These are phyloP conservation scores for Acer campestre DNA, from an alignment of 345 rosid species.

Conservation along the genomic window DNA sequence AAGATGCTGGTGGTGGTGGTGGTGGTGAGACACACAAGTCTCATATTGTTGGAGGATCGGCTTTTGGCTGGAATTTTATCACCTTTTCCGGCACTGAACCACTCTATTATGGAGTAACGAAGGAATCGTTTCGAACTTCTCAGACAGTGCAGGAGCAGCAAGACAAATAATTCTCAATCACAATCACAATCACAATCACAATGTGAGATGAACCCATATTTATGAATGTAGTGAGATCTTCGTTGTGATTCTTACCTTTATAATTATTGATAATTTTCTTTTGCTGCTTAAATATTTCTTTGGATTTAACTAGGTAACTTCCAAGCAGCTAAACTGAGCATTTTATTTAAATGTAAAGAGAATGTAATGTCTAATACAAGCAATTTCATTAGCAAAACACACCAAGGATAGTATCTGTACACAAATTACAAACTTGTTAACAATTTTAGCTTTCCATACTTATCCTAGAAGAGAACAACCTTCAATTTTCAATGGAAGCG, in stretches of 20 bases:
- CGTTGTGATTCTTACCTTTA: neutral
- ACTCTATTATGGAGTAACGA: constrained; percentile 66
- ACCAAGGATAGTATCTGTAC: constrained; percentile 26
- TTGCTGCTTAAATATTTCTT: neutral
- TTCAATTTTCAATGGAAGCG: constrained; percentile 11
- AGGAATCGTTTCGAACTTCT: constrained; percentile 65
- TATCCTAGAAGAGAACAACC: neutral
- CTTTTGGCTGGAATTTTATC: constrained; percentile 90
- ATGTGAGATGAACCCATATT: neutral
- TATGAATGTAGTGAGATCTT: neutral
- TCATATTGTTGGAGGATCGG: constrained; percentile 75
- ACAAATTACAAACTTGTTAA: constrained; percentile 22
- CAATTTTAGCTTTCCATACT: constrained; percentile 18
- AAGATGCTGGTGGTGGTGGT: constrained; percentile 27
- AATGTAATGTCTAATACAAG: neutral
- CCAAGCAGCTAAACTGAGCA: neutral
- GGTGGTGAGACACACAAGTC: constrained; percentile 27
- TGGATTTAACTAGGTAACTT: neutral
- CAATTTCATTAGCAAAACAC: constrained; percentile 23
- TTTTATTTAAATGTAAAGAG: neutral
- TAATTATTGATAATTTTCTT: no score
- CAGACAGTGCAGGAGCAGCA: constrained; percentile 26
- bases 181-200: neutral
- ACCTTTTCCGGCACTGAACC: constrained; percentile 53
- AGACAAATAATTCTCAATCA: constrained; percentile 12